phyloP scores from a whole-genome alignment of 2,329 filamentous ascomycete genomes.

The Monosporascus sp. region DNA sequence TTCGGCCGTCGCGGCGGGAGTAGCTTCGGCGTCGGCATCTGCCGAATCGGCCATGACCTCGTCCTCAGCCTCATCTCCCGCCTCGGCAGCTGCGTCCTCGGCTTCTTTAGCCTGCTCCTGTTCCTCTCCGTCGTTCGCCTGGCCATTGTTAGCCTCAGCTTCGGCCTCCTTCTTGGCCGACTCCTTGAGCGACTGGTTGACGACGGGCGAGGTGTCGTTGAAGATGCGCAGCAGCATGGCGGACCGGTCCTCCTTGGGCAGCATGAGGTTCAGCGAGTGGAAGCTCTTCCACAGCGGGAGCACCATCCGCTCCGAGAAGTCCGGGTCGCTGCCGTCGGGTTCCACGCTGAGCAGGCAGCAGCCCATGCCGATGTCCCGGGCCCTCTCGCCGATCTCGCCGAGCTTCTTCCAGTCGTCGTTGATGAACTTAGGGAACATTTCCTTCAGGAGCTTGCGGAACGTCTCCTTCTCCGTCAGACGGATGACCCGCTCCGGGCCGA shows the following conservation, averaged over 20 bases:
- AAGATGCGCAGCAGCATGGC: conserved; percentile 89
- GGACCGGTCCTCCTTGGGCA: conserved; percentile 91
- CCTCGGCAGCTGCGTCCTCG: conserved; percentile 1
- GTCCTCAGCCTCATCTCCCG: neutral
- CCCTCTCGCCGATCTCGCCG: conserved; percentile 81
- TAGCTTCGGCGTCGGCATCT: neutral
- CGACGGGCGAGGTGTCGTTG: conserved; percentile 80
- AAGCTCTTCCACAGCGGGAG: conserved; percentile 93
- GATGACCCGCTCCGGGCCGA: conserved; percentile 73
- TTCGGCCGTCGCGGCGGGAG: conserved; percentile 1
- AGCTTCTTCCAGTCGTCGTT: conserved; percentile 70
- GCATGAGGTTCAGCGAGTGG: conserved; percentile 90
- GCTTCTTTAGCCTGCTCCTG: conserved; percentile 4
- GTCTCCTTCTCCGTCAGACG: conserved; percentile 73
- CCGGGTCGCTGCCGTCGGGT: conserved; percentile 58
- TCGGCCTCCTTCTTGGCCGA: conserved; percentile 37
- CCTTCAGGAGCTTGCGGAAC: conserved; percentile 74
- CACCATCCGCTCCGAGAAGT: conserved; percentile 72
- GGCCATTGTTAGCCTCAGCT: conserved; percentile 14
- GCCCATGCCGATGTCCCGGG: conserved; percentile 77
- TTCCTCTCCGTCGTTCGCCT: conserved; percentile 10
- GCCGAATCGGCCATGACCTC: neutral
- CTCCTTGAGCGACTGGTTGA: conserved; percentile 62
- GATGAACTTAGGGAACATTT: conserved; percentile 93
- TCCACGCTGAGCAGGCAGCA: conserved; percentile 87